Conservation (phyloP, 371 early-diverging fungal species). For the Circinella umbellata region DNA sequence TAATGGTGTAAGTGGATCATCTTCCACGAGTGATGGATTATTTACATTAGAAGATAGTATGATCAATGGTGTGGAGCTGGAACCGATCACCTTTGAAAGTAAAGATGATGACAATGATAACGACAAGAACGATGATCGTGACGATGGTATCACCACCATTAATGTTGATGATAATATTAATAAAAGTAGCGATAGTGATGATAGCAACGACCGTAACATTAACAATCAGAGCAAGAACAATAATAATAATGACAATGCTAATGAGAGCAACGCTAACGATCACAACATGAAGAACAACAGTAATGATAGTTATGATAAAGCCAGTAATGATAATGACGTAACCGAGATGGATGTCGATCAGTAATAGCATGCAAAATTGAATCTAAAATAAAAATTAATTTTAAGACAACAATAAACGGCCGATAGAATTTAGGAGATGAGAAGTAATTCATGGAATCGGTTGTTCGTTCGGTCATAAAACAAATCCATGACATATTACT, state of each 20-base stretch:
- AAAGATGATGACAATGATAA: not conserved
- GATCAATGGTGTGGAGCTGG: slow-evolving; percentile 26
- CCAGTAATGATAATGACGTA: not conserved
- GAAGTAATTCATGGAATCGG: not conserved
- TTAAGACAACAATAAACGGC: not conserved
- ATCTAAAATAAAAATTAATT: not conserved
- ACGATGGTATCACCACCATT: not conserved
- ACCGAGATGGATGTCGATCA: slow-evolving; percentile 1
- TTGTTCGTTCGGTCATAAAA: slow-evolving; percentile 1
- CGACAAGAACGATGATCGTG: not conserved
- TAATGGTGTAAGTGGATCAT: slow-evolving; percentile 14
- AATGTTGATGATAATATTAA: not conserved
- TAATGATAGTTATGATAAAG: not conserved
- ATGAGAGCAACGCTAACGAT: not conserved
- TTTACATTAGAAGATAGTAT: slow-evolving; percentile 12
- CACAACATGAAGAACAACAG: not conserved
- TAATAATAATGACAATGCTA: not conserved
- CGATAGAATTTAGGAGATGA: slow-evolving; percentile 1
- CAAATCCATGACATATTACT: not conserved
- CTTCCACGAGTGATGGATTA: not conserved
- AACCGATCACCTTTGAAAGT: slow-evolving; percentile 26
- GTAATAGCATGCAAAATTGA: not conserved
- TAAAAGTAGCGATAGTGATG: not conserved
- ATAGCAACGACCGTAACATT: too few species aligned
- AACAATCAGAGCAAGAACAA: not conserved